Evolutionary conservation across 2,329 filamentous ascomycete species (phyloP), one percentile per base, ranked within the genome.

Genomic region (Neofusicoccum umdonicola): DNA sequence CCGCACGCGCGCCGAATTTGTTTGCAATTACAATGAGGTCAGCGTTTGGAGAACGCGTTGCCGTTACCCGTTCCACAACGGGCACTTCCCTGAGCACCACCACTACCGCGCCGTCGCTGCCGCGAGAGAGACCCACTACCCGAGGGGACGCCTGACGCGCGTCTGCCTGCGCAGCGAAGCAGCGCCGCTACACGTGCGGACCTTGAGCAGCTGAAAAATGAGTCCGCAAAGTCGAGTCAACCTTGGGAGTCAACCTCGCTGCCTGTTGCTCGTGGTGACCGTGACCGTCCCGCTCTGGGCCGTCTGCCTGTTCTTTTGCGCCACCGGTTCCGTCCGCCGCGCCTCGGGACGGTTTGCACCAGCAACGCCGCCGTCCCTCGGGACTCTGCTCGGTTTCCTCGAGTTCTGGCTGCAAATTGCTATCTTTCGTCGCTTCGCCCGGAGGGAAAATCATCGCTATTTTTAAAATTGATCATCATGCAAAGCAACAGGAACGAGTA

Each of bases 81-180:
- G 31, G n/a, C 51, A 27, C 50, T 35, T 52, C 37, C 52, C 52
- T 57, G 13, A 41, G n/a, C 6, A 44, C 37, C 31, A 57, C 39
- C 39, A 27, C 27, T 51, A 27, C 45, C 13, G 11, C 22, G 22
- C 22, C 12, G 47, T 50, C 13, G 50, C 51, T 47, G 56, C 31
- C 6, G 31, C 19, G 54, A 44, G 42, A 60, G n/a, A 35, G 56
- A 35, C 56, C 56, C 56, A 60, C 56, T 47, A 47, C 22, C 41
- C 56, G 56, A 37, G 47, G 45, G 56, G 41, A 37, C 13, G 56
- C 56, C 56, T 60, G 56, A 60, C 56, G 56, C 56, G 56, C 56
- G 56, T 60, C 56, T 60, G 56, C 41, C 41, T 47, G 41, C 56
- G 56, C 17, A 37, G 27, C 27, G 27, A 7, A 19, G 15, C 17